These are phyloP conservation scores for Wickerhamomyces mucosus DNA, from an alignment of 805 yeast genomes.

Conservation along the genomic window DNA sequence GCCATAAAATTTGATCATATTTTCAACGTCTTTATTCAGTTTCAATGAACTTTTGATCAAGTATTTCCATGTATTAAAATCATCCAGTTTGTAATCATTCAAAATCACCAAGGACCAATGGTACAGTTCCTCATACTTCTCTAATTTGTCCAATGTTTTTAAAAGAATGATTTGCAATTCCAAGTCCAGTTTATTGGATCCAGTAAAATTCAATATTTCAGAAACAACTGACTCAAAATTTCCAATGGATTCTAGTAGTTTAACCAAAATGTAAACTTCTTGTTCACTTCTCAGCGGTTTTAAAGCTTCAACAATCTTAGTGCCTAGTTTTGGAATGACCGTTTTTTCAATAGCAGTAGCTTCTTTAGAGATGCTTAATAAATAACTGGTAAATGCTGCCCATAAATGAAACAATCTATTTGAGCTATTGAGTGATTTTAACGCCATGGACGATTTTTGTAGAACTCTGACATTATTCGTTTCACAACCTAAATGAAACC, in stretches of 20 bases:
- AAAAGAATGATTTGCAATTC: conserved; percentile 51
- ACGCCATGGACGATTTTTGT: conserved; percentile 44
- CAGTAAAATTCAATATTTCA: conserved; percentile 24
- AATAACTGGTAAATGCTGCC: conserved; percentile 46
- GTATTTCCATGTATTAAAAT: conserved; percentile 66
- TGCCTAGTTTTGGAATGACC: conserved; percentile 53
- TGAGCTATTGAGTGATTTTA: conserved; percentile 26
- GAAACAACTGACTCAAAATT: conserved; percentile 28
- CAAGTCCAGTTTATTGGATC: conserved; percentile 35
- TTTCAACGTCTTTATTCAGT: conserved; percentile 25
- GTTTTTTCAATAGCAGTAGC: conserved; percentile 34
- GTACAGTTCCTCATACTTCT: conserved; percentile 35
- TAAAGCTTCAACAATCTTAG: conserved; percentile 42
- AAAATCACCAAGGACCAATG: conserved; percentile 33
- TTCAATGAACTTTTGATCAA: conserved; percentile 36
- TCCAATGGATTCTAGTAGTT: conserved; percentile 32
- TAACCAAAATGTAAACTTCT: conserved; percentile 52
- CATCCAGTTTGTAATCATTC: conserved; percentile 47
- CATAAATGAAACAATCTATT: conserved; percentile 33
- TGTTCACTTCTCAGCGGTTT: conserved; percentile 50
- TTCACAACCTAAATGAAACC: conserved; percentile 48
- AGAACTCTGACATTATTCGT: conserved; percentile 38
- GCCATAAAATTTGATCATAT: conserved; percentile 22
- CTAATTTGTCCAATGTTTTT: conserved; percentile 32
- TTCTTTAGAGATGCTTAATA: conserved; percentile 26